Conservation (phyloP, 83 land plant species). For the Isoetes engelmannii region DNA sequence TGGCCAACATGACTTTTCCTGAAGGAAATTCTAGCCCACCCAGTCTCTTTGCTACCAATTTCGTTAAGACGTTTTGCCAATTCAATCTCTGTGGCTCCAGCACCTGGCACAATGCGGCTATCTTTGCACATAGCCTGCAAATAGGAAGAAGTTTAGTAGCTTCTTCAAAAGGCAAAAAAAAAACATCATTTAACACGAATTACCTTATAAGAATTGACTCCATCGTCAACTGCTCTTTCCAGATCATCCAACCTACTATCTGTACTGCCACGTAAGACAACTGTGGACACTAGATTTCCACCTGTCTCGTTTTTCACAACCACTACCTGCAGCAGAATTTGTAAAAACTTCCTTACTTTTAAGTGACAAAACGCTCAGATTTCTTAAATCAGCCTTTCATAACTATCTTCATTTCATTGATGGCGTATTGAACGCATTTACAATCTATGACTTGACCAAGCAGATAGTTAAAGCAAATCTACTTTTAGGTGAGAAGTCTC, state of each 20-base stretch:
- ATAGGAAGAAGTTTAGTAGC: slow-evolving; percentile 4
- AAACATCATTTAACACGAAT: slow-evolving; percentile 8
- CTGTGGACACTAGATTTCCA: slow-evolving; percentile 79
- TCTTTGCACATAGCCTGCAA: slow-evolving; percentile 93
- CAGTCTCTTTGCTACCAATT: slow-evolving; percentile 86
- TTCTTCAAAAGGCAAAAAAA: neutral
- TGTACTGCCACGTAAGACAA: slow-evolving; percentile 89
- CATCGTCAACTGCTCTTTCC: slow-evolving; percentile 99
- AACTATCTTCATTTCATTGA: neutral
- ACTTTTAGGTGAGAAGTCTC: slow-evolving; percentile 3
- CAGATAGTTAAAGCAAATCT: neutral
- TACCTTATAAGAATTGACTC: slow-evolving; percentile 95
- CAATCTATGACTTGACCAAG: neutral
- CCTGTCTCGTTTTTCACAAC: slow-evolving; percentile 82
- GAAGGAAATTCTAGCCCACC: slow-evolving; percentile 28
- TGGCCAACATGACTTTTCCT: neutral
- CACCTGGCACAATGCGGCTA: slow-evolving; percentile 86
- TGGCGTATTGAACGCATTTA: neutral
- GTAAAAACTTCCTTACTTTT: neutral
- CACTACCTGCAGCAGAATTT: slow-evolving; percentile 48
- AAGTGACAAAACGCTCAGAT: neutral
- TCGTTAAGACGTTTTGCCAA: slow-evolving; percentile 81
- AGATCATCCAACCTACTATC: slow-evolving; percentile 96
- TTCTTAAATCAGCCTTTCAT: neutral
- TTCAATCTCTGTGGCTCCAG: slow-evolving; percentile 99